Evolutionary conservation across 257 asterid genomes (phyloP), one percentile per base, ranked within the genome.

Genomic region (Nicotiana sylvestris): DNA sequence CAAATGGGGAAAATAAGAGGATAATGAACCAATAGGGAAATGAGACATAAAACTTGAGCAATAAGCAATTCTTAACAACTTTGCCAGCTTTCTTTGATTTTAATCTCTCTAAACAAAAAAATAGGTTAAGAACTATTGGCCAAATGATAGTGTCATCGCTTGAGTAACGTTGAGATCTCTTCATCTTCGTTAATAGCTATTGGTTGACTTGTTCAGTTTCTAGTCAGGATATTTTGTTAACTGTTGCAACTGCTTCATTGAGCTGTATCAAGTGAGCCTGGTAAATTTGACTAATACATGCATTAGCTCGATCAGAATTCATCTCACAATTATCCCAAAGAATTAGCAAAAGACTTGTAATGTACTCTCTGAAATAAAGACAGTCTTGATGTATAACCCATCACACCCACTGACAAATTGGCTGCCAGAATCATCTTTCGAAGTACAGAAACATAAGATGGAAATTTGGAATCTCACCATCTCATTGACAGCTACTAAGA

Each of bases 401-500:
- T 74, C 62, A 74, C 43, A 49, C 5, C 33, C 62, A 74, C 62
- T 18, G 55, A 51, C 9, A 2, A 43, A 51, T 76, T 51, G 64
- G 21, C 29, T 76, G 60, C 62, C 64, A 49, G 46, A 51, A 74
- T 76, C 17, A 49, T 76, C 62, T 51, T 49, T 33, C 1, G 25
- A 15, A 76, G 80, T 27, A 49, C 64, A 51, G 46, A 76, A 76
- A 76, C 64, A 29, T 27, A 76, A 51, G 46, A 51, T 76, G 46
- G 80, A 51, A 76, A 81, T 82, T 81, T 66, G 85, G 80, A 88
- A 77, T 83, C 98, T 91, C 90, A 93, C 99, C 98, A 94, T 78
- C 90, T 96, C 99, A 89, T 96, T 96, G 60, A 96, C 99, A 8
- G 99, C 98, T 56, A 90, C 98, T 58, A 96, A 87, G 66, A 96